Conservation (phyloP, 2,329 filamentous ascomycete genomes). For the Stagonosporopsis chrysanthemi region DNA sequence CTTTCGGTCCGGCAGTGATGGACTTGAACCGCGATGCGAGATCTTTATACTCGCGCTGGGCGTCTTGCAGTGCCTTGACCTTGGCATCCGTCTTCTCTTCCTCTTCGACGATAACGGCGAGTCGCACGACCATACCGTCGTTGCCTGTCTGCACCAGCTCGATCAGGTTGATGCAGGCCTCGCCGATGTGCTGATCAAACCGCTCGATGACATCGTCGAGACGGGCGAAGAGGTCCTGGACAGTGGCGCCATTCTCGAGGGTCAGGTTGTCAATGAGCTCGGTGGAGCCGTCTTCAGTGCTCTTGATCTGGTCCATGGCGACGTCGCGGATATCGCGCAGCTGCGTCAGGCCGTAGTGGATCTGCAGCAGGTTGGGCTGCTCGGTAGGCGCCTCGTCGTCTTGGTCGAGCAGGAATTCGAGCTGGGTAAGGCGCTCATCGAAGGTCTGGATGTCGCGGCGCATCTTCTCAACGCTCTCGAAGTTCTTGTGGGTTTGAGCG, state of each 20-base stretch:
- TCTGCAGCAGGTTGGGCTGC: conserved; percentile 87
- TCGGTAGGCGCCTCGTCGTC: conserved; percentile 87
- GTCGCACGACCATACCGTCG: conserved; percentile 84
- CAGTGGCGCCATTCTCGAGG: conserved; percentile 73
- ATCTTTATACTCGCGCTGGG: conserved; percentile 93
- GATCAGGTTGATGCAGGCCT: conserved; percentile 88
- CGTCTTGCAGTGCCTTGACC: conserved; percentile 89
- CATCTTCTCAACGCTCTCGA: conserved; percentile 93
- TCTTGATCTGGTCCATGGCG: conserved; percentile 92
- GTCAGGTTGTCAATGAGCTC: conserved; percentile 80
- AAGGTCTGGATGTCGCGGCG: conserved; percentile 89
- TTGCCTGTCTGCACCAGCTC: conserved; percentile 86
- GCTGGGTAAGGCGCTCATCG: conserved; percentile 74
- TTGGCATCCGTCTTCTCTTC: conserved; percentile 97
- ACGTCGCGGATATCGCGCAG: conserved; percentile 94
- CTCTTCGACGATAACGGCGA: conserved; percentile 91
- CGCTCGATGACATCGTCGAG: conserved; percentile 88
- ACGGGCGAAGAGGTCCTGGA: conserved; percentile 88
- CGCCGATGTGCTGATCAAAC: conserved; percentile 94
- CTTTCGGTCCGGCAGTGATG: conserved; percentile 91
- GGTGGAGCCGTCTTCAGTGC: conserved; percentile 85
- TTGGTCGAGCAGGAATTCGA: conserved; percentile 80
- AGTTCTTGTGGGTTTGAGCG: conserved; percentile 95
- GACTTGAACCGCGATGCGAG: conserved; percentile 93
- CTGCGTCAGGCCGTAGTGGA: conserved; percentile 91